Evolutionary conservation across 768 basidiomycete genomes (phyloP), one percentile per base, ranked within the genome.

Genomic region (Trametes coccinea): DNA sequence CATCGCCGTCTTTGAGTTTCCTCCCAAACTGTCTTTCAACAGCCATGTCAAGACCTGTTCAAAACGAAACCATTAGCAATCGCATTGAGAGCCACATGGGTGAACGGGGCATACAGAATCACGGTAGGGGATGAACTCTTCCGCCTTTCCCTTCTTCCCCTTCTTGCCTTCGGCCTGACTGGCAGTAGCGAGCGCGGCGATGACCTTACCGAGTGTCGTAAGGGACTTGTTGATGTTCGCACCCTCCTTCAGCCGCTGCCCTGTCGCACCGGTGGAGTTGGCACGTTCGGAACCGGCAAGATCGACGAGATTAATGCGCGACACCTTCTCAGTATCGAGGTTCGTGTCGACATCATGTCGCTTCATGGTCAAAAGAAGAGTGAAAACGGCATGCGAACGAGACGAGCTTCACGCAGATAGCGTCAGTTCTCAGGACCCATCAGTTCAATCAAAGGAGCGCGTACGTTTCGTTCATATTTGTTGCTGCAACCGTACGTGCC

Each of bases 381-480:
- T 98, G 73, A 99, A 99, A 40, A 99, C 96, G 2, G 96, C 95
- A 79, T 99, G 97, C 13, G 95, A 97, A 71, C 97, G 91, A 11
- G 95, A 97, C 7, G 94, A 96, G 16, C 92, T 93, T 68, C 16
- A 56, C 40, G 29, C n/a, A 51, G 17, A 39, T 46, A 14, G 9
- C 14, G 30, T 41, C 41, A 44, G 30, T 9, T 8, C 17, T 27
- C 16, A 29, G 37, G 17, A 16, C 9, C n/a, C 41, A 9, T 14
- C 14, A 6, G 9, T 39, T 37, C 45, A 37, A 4, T 10, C 27
- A 34, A n/a, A 43, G 39, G 22, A 22, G 39, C n/a, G 77, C 87
- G 68, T 72, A 92, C 84, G 95, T 97, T 77, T 98, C 97, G 77
- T 99, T 99, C 97, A 99, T 99, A 76, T 97, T 95, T 22, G 97